Evolutionary conservation across 1,284 basidiomycete genomes (phyloP).

Genomic region (Testicularia cyperi): DNA sequence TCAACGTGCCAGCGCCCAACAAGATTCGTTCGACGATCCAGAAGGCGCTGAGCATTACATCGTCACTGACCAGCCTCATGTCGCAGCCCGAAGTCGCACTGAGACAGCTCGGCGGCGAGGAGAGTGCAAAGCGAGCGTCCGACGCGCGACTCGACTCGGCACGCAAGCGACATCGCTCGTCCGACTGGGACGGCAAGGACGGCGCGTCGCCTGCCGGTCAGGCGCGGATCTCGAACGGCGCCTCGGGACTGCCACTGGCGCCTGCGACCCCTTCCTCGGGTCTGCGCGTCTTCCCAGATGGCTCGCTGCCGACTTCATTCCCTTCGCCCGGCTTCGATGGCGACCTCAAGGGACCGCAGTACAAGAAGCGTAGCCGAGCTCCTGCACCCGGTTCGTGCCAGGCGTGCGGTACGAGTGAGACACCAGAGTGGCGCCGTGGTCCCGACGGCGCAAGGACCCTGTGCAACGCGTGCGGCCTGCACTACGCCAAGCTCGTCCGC

Average conservation of each 20-base stretch:
- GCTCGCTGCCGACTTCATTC: slow-evolving; percentile 32
- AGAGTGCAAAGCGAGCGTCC: slow-evolving; percentile 26
- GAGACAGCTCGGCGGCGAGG: slow-evolving; percentile 29
- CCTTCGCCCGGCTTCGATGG: slow-evolving; percentile 27
- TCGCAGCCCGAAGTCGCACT: slow-evolving; percentile 37
- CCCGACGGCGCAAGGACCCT: slow-evolving; percentile 57
- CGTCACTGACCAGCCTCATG: slow-evolving; percentile 40
- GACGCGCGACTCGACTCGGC: slow-evolving; percentile 34
- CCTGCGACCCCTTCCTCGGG: slow-evolving; percentile 15
- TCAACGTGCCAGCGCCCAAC: slow-evolving; percentile 21
- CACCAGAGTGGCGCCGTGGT: slow-evolving; percentile 57
- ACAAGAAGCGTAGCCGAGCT: slow-evolving; percentile 57
- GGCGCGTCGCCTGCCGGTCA: not conserved
- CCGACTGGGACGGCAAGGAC: slow-evolving; percentile 26
- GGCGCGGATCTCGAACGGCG: too few species aligned
- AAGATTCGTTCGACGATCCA: slow-evolving; percentile 38
- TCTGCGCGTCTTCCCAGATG: slow-evolving; percentile 25
- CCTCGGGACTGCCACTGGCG: slow-evolving; percentile 7
- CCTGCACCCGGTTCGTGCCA: slow-evolving; percentile 54
- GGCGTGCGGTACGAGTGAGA: slow-evolving; percentile 50
- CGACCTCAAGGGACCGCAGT: slow-evolving; percentile 42
- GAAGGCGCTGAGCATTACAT: slow-evolving; percentile 43
- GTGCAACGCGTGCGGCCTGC: slow-evolving; percentile 57
- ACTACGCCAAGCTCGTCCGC: slow-evolving; percentile 49
- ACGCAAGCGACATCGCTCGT: slow-evolving; percentile 36